These are phyloP conservation scores for Fusarium oxysporum DNA, from an alignment of 2,329 filamentous ascomycete species.

Conservation along the genomic window DNA sequence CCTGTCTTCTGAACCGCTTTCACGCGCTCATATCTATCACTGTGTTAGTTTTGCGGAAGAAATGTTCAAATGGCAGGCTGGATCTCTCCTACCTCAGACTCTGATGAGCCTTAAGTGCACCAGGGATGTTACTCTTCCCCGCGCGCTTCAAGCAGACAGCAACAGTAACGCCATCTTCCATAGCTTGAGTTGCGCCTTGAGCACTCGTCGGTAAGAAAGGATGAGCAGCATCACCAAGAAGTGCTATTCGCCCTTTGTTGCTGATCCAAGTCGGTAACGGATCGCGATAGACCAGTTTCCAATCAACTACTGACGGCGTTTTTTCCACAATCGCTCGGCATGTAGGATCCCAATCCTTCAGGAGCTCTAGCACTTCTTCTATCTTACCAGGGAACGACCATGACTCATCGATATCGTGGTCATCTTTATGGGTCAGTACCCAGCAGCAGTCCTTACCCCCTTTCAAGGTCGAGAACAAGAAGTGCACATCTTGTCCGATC, in stretches of 20 bases:
- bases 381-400: conserved; percentile 38
- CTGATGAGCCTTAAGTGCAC: conserved; percentile 30
- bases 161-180: conserved; percentile 32
- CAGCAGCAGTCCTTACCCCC: conserved; percentile 59
- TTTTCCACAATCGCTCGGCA: conserved; percentile 37
- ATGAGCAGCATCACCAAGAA: conserved; percentile 38
- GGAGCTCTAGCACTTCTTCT: conserved; percentile 22
- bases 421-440: conserved; percentile 63
- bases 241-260: background rate
- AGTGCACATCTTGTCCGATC: conserved; percentile 56
- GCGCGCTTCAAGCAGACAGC: conserved; percentile 24
- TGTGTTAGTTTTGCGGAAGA: rapidly evolving
- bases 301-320: conserved; percentile 25
- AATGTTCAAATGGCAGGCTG: rapidly evolving
- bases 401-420: conserved; percentile 35
- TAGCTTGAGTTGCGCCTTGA: conserved; percentile 35
- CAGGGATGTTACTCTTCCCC: conserved; percentile 19
- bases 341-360: conserved; percentile 25
- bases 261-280: conserved; percentile 32
- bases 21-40: conserved; percentile 34
- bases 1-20: conserved; percentile 38
- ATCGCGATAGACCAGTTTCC: conserved; percentile 36
- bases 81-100: conserved; percentile 5
- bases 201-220: conserved; percentile 35
- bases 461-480: conserved; percentile 68